Evolutionary conservation across 495 filamentous ascomycete genomes (phyloP), one percentile per base, ranked within the genome.

Genomic region (Hamigera avellanea): DNA sequence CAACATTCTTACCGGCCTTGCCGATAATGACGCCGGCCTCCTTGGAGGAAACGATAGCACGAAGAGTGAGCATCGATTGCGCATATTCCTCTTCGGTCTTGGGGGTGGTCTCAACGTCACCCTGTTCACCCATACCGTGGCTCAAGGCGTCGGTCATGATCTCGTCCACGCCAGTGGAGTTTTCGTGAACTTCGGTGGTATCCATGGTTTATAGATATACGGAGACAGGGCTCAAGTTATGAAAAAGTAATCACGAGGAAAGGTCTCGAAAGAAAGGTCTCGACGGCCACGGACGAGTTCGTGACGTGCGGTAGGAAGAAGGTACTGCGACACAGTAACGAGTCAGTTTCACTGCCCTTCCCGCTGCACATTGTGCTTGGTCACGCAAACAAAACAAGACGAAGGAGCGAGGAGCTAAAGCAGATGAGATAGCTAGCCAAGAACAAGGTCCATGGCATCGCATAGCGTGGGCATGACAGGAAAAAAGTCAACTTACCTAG

Each of bases 21-120:
- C 91, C 91, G 53, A 98, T 98, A 58, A 98, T 95, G 39, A 96
- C 84, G 46, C 91, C 91, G 36, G 91, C 91, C 62, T 96, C 91
- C 64, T 95, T 95, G 48, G 93, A 93, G 12, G 89, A 93, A 48
- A 98, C 93, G 53, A 98, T 96, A 37, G 91, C 93, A 50, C 91
- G 83, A 29, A 98, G 75, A 37, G 91, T 98, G 48, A 98, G 69
- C 57, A 86, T 81, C 13, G 86, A 72, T 57, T 85, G 75, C 12
- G 85, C 86, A 56, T 96, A 98, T 55, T 98, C 91, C 47, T 96
- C 88, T 43, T 98, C 93, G 25, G 89, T 93, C 69, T 81, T 82
- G 37, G 80, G 81, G 16, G 73, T 71, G 36, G 73, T 64, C 46
- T 85, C 80, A 27, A 80, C 73, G 35, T 85, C 79, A 15, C 74